phyloP scores from a whole-genome alignment of 2,329 filamentous ascomycete species.

The Aspergillus sergii region DNA sequence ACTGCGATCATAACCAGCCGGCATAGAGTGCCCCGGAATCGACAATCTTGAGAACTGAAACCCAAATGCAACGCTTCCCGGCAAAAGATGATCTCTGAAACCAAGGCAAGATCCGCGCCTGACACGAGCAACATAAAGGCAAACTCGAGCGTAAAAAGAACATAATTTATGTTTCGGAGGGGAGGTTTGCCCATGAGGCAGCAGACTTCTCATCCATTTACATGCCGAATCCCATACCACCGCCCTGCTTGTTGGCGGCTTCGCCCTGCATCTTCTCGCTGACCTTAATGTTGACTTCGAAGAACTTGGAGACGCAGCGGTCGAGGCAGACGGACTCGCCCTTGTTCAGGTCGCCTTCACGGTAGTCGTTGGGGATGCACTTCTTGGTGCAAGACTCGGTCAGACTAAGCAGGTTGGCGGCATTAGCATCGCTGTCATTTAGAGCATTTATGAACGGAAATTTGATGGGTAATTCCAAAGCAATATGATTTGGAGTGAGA shows the following conservation, averaged over 20 bases:
- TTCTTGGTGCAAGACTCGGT: constrained; percentile 89
- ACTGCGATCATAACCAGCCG: constrained; percentile 4
- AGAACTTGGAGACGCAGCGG: constrained; percentile 96
- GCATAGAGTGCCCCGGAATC: background rate
- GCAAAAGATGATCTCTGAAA: constrained; percentile 5
- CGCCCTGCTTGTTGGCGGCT: constrained; percentile 67
- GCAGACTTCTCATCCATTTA: constrained; percentile 27
- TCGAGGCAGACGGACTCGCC: constrained; percentile 98
- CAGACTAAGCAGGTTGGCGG: constrained; percentile 58
- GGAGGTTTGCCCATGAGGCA: background rate
- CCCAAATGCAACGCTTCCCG: constrained; percentile 4
- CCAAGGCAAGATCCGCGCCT: constrained; percentile 1
- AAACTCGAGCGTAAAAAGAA: constrained; percentile 3
- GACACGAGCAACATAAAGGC: background rate
- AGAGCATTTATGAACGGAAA: background rate
- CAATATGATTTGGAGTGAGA: no score
- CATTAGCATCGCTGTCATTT: background rate
- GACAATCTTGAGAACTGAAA: background rate
- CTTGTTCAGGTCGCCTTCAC: constrained; percentile 96
- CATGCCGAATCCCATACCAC: constrained; percentile 56
- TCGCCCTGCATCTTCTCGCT: constrained; percentile 95
- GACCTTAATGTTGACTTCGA: constrained; percentile 97
- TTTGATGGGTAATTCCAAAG: background rate
- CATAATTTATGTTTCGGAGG: constrained; percentile 4
- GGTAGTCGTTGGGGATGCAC: constrained; percentile 90